phyloP scores from a whole-genome alignment of 163 green algal genomes.

The Scenedesmus sp. region DNA sequence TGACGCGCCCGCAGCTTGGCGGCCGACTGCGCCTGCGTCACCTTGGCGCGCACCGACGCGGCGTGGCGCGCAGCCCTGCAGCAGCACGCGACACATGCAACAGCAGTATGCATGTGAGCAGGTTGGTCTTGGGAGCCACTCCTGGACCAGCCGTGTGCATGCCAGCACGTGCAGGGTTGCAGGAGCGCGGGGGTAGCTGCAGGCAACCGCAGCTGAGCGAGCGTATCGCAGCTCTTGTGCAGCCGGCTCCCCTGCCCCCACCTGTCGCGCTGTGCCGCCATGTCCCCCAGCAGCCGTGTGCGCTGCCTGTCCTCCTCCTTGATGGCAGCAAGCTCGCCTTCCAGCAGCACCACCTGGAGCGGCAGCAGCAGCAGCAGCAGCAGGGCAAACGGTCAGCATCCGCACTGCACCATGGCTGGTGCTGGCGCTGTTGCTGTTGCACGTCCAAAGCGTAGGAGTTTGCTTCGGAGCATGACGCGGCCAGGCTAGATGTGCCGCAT shows the following conservation, averaged over 20 bases:
- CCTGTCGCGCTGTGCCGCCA: conserved; percentile 65
- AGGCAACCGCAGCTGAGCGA: background rate
- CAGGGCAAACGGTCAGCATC: background rate
- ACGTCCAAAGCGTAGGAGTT: no score
- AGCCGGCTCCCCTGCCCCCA: conserved; percentile 10
- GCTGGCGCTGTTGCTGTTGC: no score
- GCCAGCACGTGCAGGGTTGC: no score
- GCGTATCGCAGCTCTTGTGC: background rate
- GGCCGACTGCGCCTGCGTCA: conserved; percentile 14
- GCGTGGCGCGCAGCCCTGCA: conserved; percentile 45
- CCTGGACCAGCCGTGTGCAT: background rate
- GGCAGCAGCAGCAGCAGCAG: background rate
- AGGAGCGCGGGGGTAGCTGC: background rate
- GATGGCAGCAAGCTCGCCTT: conserved; percentile 65
- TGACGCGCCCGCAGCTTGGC: conserved; percentile 38
- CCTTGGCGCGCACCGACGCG: conserved; percentile 62
- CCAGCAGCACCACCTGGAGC: conserved; percentile 59
- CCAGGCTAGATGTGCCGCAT: no score
- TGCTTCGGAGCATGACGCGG: no score
- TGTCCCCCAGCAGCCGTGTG: conserved; percentile 64
- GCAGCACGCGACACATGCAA: no score
- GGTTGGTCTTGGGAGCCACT: conserved; percentile 13
- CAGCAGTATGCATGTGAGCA: background rate
- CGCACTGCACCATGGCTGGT: background rate
- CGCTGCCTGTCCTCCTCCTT: conserved; percentile 68